Conservation (phyloP, 2,329 filamentous ascomycete genomes). For the Byssochlamys sp. region DNA sequence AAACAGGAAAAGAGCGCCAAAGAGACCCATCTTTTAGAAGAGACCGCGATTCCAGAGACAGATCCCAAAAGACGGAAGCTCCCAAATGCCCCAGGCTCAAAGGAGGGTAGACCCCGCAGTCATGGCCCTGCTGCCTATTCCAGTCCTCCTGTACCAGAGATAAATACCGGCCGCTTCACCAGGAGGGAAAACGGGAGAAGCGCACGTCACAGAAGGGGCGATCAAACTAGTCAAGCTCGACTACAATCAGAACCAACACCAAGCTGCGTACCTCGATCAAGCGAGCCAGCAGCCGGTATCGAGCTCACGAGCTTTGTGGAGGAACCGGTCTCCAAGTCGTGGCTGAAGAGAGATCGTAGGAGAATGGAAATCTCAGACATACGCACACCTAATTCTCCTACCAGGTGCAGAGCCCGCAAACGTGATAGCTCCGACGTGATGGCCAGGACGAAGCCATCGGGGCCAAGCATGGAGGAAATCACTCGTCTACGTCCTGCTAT, state of each 20-base stretch:
- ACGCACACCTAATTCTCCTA: conserved; percentile 23
- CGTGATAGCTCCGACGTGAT: not conserved
- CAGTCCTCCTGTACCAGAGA: conserved; percentile 1
- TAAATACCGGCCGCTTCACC: not conserved
- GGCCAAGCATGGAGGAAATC: not conserved
- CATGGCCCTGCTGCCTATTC: not conserved
- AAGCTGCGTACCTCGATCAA: not conserved
- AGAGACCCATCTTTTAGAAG: conserved; percentile 4
- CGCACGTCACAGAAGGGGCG: not conserved
- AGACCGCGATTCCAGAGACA: conserved; percentile 19
- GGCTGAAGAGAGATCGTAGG: conserved; percentile 23
- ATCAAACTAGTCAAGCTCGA: not conserved
- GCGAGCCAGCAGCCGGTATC: not conserved
- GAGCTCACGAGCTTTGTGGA: not conserved
- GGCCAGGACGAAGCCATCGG: not conserved
- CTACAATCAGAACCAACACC: not conserved
- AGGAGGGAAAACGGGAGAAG: not conserved
- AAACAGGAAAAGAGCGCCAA: conserved; percentile 1
- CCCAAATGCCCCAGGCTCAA: conserved; percentile 7
- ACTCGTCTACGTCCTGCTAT: not conserved
- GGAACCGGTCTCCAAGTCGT: conserved; percentile 5
- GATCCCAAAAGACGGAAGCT: conserved; percentile 14
- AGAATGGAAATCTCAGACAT: conserved; percentile 8
- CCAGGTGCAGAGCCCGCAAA: conserved; percentile 2
- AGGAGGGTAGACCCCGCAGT: conserved; percentile 6